These are phyloP conservation scores for Fusarium longipes DNA, from an alignment of 2,329 filamentous ascomycete species.

Conservation along the genomic window DNA sequence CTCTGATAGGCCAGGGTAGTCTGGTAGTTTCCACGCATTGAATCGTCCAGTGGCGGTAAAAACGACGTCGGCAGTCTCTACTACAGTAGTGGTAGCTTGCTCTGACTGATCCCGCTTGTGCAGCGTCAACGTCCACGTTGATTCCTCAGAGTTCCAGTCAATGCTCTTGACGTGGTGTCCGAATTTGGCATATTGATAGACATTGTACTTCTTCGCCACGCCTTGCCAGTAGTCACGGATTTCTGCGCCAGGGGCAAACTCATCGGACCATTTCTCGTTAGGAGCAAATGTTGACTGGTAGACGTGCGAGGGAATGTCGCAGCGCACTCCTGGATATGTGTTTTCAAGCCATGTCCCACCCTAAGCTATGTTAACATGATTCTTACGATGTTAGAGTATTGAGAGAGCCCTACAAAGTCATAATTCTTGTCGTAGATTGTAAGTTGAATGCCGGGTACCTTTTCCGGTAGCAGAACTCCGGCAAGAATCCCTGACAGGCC, in stretches of 20 bases:
- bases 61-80: constrained; percentile 61
- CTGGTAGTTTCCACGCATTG: constrained; percentile 65
- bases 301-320: constrained; percentile 74
- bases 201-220: constrained; percentile 70
- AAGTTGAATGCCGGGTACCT: background rate
- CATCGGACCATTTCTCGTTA: constrained; percentile 74
- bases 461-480: background rate
- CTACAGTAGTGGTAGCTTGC: background rate
- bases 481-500: background rate
- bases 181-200: constrained; percentile 61
- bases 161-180: background rate
- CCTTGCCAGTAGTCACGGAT: constrained; percentile 73
- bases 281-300: constrained; percentile 75
- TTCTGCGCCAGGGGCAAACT: constrained; percentile 73
- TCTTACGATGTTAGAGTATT: fast-evolving
- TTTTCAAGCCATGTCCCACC: constrained; percentile 61
- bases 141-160: background rate
- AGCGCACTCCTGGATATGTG: constrained; percentile 70
- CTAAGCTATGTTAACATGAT: background rate
- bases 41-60: constrained; percentile 70
- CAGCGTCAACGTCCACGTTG: constrained; percentile 56
- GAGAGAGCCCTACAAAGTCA: background rate
- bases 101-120: background rate
- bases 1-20: constrained; percentile 65
- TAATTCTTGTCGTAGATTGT: background rate